phyloP scores from a whole-genome alignment of 139 green algal genomes.

The Micromonas pusilla region DNA sequence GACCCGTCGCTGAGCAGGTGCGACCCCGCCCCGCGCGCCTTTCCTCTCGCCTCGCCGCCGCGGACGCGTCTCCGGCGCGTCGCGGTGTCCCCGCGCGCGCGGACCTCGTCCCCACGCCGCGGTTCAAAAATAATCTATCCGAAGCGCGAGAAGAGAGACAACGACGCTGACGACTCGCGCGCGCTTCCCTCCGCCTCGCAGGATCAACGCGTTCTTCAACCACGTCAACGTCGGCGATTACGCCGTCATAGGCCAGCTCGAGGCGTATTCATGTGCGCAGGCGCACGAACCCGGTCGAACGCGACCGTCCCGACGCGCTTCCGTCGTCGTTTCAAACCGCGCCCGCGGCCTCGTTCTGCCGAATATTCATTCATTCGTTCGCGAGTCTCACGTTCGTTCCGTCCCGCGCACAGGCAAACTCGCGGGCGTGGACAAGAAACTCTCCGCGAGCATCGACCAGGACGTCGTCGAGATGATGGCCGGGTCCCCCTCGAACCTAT shows the following conservation, averaged over 20 bases:
- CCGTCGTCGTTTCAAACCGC: constrained; percentile 3
- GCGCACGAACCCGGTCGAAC: neutral
- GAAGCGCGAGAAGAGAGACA: no score
- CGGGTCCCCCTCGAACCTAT: constrained; percentile 57
- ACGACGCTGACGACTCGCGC: no score
- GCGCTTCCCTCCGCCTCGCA: neutral
- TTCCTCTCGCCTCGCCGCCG: no score
- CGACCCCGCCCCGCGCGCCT: no score
- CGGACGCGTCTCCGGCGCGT: no score
- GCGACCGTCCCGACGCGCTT: neutral
- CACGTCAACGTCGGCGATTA: constrained; percentile 26
- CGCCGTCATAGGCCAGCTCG: constrained; percentile 11
- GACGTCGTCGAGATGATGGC: constrained; percentile 55
- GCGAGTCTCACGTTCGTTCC: neutral
- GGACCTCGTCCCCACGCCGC: no score
- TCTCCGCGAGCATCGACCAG: constrained; percentile 81
- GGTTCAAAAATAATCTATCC: no score
- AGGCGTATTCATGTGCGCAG: constrained; percentile 22
- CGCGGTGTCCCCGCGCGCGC: no score
- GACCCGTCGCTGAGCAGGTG: neutral
- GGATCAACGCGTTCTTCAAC: constrained; percentile 12
- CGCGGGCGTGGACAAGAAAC: constrained; percentile 92
- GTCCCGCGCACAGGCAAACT: constrained; percentile 80
- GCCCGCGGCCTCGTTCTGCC: neutral
- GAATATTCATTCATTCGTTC: neutral